Percentiles rank a stretch among this genome's conserved stretches.
phyloP scores from a whole-genome alignment of 2,329 filamentous ascomycete genomes.

The Helotiales sp. region DNA sequence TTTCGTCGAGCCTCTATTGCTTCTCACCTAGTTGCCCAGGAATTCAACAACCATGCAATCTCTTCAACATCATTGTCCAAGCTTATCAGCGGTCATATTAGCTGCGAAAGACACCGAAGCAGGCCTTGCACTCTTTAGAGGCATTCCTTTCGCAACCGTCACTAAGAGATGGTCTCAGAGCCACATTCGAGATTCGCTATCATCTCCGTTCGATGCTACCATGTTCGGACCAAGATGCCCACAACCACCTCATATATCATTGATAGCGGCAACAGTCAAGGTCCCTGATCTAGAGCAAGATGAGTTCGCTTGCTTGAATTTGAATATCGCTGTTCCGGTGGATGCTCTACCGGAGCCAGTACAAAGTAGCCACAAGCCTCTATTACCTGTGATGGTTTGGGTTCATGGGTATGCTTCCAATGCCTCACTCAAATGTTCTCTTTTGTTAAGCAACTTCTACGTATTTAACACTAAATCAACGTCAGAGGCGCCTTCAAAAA shows the following conservation, averaged over 20 bases:
- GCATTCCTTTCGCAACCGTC: slow-evolving; percentile 22
- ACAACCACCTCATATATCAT: not conserved
- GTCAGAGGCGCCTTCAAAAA: slow-evolving; percentile 23
- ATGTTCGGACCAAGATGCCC: slow-evolving; percentile 20
- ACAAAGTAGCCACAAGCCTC: not conserved
- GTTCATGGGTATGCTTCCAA: slow-evolving; percentile 18
- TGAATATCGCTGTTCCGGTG: slow-evolving; percentile 43
- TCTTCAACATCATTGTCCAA: slow-evolving; percentile 9
- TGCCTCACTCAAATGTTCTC: not conserved
- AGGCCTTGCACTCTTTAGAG: slow-evolving; percentile 18
- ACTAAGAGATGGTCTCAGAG: slow-evolving; percentile 22
- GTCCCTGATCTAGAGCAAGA: slow-evolving; percentile 20
- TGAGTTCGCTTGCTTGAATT: slow-evolving; percentile 44
- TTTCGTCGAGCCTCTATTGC: not conserved
- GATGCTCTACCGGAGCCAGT: slow-evolving; percentile 1
- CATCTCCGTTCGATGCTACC: slow-evolving; percentile 23
- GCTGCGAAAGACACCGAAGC: slow-evolving; percentile 9
- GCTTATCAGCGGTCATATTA: slow-evolving; percentile 14
- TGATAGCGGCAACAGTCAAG: not conserved
- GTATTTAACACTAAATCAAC: not conserved
- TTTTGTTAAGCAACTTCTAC: too few species aligned
- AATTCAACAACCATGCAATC: slow-evolving; percentile 3
- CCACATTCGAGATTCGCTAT: slow-evolving; percentile 6
- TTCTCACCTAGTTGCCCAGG: not conserved
- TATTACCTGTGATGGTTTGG: slow-evolving; percentile 25